A percentile compares a stretch with the other conserved stretches of the same genome.
phyloP scores from a whole-genome alignment of 2,329 filamentous ascomycete species.

The Alternaria incomplexa region DNA sequence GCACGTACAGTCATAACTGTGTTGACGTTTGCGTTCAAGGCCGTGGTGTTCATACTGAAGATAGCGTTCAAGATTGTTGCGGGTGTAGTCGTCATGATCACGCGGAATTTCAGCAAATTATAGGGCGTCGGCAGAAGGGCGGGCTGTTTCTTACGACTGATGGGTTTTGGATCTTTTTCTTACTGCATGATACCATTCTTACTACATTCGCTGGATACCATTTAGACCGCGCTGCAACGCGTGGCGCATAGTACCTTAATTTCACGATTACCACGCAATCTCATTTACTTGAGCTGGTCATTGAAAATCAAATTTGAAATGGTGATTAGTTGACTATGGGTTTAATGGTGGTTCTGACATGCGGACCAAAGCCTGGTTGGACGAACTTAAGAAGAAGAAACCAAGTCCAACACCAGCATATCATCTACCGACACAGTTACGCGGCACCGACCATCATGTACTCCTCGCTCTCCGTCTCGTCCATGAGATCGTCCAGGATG shows the following conservation, averaged over 20 bases:
- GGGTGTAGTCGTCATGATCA: slow-evolving; percentile 48
- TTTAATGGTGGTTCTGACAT: background rate
- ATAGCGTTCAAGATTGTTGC: slow-evolving; percentile 51
- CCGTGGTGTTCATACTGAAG: slow-evolving; percentile 50
- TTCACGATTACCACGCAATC: background rate
- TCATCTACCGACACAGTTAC: background rate
- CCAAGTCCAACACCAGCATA: background rate
- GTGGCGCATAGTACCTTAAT: background rate
- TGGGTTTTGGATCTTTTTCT: background rate
- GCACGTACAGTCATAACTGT: slow-evolving; percentile 49
- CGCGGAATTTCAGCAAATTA: slow-evolving; percentile 45
- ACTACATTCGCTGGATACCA: slow-evolving; percentile 7
- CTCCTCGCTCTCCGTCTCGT: slow-evolving; percentile 20
- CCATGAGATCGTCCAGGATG: slow-evolving; percentile 30
- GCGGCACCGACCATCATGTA: slow-evolving; percentile 16
- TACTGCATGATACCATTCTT: slow-evolving; percentile 14
- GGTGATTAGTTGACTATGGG: background rate
- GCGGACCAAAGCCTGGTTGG: background rate
- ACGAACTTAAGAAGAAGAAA: background rate
- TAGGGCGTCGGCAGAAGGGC: slow-evolving; percentile 7
- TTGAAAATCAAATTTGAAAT: background rate
- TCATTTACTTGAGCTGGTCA: background rate
- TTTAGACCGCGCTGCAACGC: background rate
- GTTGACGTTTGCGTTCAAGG: slow-evolving; percentile 51
- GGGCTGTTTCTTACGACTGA: background rate